A percentile compares a stretch with the other conserved stretches of the same genome.
phyloP scores from a whole-genome alignment of 495 filamentous ascomycete genomes.

The Clavariopsis aquatica region DNA sequence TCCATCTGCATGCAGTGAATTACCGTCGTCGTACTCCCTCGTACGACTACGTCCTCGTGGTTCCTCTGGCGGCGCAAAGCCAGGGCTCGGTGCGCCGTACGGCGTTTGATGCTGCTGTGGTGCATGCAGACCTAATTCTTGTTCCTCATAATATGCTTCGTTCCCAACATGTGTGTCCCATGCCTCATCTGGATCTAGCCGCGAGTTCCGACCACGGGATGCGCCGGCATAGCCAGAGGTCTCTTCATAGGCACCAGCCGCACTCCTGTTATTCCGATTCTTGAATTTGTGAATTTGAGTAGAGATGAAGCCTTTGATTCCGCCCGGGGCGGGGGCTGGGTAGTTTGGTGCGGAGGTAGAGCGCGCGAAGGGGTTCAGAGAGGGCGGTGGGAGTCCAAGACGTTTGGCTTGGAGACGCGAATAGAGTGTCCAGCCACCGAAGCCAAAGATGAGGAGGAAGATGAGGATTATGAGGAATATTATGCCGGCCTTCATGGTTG shows the following conservation, averaged over 20 bases:
- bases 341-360: slow-evolving; percentile 47
- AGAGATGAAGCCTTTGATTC: slow-evolving; percentile 60
- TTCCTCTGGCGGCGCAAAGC: slow-evolving; percentile 4
- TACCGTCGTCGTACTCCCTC: slow-evolving; percentile 41
- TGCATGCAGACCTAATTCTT: slow-evolving; percentile 56
- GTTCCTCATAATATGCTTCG: slow-evolving; percentile 67
- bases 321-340: slow-evolving; percentile 57
- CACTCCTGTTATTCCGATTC: slow-evolving; percentile 51
- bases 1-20: slow-evolving; percentile 30
- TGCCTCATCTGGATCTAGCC: slow-evolving; percentile 70
- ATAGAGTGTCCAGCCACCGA: slow-evolving; percentile 46
- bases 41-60: slow-evolving; percentile 41
- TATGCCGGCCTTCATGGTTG: slow-evolving; percentile 34
- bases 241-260: slow-evolving; percentile 65
- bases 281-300: slow-evolving; percentile 55
- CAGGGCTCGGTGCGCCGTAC: slow-evolving; percentile 37
- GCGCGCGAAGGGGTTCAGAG: slow-evolving; percentile 62
- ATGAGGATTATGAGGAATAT: slow-evolving; percentile 55
- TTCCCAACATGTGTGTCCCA: slow-evolving; percentile 69
- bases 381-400: slow-evolving; percentile 65
- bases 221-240: slow-evolving; percentile 45
- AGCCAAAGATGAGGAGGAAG: slow-evolving; percentile 53
- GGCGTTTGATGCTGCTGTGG: slow-evolving; percentile 30
- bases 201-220: slow-evolving; percentile 40
- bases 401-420: slow-evolving; percentile 62